Conservation (phyloP, 192 early-diverging fungal species). For the Podochytrium sp. region DNA sequence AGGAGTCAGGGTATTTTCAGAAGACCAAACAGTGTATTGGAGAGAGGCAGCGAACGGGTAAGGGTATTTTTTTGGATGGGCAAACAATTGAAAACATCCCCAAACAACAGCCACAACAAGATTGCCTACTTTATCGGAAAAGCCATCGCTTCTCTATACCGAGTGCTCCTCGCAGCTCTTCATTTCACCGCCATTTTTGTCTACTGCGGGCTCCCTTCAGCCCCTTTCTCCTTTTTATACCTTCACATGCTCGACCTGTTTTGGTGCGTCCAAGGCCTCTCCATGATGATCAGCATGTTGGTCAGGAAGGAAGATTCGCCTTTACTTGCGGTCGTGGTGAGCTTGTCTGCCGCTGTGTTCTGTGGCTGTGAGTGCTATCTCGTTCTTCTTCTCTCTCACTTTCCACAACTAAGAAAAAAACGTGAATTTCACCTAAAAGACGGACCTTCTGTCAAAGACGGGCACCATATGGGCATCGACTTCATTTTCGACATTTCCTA, state of each 20-base stretch:
- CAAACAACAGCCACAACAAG: conserved; percentile 20
- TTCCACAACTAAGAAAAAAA: no score
- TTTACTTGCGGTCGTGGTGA: conserved; percentile 37
- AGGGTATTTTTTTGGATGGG: neutral
- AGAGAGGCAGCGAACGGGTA: conserved; percentile 45
- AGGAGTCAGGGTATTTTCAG: conserved; percentile 52
- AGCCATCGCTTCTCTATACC: conserved; percentile 36
- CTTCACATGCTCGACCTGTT: conserved; percentile 35
- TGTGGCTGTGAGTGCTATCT: conserved; percentile 42
- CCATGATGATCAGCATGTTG: conserved; percentile 41
- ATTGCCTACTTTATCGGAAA: conserved; percentile 36
- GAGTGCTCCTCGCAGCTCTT: conserved; percentile 34
- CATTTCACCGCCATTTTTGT: conserved; percentile 41
- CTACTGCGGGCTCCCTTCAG: conserved; percentile 27
- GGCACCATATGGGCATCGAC: conserved; percentile 30
- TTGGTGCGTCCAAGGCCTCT: conserved; percentile 43
- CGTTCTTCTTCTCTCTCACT: no score
- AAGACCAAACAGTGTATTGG: conserved; percentile 51
- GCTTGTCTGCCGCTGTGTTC: conserved; percentile 49
- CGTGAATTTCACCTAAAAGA: no score
- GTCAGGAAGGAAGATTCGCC: conserved; percentile 41
- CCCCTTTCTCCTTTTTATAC: conserved; percentile 27
- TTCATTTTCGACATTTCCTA: conserved; percentile 34
- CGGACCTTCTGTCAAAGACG: conserved; percentile 36
- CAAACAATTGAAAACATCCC: neutral